phyloP scores from a whole-genome alignment of 225 moss, liverwort and hornwort species.

The Thuidium tamariscinum region DNA sequence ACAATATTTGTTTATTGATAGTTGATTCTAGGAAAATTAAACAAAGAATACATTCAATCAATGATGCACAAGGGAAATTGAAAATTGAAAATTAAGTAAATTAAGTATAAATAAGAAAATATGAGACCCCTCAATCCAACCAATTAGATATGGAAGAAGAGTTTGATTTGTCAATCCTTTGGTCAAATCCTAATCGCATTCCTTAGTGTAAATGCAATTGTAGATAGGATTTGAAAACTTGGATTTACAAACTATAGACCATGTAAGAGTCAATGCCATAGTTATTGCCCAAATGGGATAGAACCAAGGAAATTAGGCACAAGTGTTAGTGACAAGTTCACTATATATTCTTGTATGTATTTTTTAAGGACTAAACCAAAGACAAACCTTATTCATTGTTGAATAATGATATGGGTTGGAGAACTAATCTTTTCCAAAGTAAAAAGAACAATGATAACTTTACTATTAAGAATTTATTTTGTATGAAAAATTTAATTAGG shows the following conservation, averaged over 20 bases:
- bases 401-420: neutral
- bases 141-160: neutral
- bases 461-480: neutral
- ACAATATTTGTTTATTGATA: neutral
- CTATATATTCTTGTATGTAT: neutral
- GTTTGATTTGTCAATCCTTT: neutral
- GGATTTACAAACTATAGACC: too few species aligned
- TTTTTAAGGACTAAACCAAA: neutral
- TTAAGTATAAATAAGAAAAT: neutral
- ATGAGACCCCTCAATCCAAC: rapidly evolving
- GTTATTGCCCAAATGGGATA: rapidly evolving
- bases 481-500: neutral
- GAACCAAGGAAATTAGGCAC: neutral
- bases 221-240: too few species aligned
- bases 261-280: too few species aligned
- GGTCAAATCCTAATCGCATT: too few species aligned
- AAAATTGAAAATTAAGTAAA: too few species aligned
- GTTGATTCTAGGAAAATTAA: neutral
- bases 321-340: neutral
- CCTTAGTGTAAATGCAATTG: too few species aligned
- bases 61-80: neutral
- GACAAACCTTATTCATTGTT: neutral
- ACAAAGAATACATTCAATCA: neutral
- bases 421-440: neutral
- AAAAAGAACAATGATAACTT: neutral